These are phyloP conservation scores for Podaxis sp. DNA, from an alignment of 768 basidiomycete genomes.

Conservation along the genomic window DNA sequence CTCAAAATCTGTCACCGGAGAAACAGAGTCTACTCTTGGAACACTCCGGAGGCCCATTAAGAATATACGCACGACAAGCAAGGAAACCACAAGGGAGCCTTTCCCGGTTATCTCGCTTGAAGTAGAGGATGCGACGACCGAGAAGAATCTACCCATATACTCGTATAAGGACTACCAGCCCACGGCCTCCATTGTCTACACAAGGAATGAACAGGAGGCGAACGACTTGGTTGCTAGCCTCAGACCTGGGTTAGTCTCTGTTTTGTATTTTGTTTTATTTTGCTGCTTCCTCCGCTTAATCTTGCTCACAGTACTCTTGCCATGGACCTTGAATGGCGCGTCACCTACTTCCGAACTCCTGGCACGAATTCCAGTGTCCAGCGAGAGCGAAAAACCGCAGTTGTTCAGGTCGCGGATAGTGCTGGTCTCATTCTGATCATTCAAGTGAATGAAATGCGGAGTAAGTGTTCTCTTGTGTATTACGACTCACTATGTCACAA, in stretches of 20 bases:
- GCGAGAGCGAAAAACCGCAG: slow-evolving; percentile 21
- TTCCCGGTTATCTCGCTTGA: neutral
- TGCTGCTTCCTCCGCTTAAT: neutral
- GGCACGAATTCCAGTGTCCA: neutral
- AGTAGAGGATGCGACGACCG: neutral
- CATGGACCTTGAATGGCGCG: slow-evolving; percentile 31
- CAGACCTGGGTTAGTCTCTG: slow-evolving; percentile 17
- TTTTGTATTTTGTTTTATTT: neutral
- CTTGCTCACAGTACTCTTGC: slow-evolving; percentile 21
- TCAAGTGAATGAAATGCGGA: slow-evolving; percentile 25
- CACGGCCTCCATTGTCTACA: slow-evolving; percentile 22
- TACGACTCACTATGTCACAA: neutral
- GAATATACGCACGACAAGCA: neutral
- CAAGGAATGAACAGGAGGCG: slow-evolving; percentile 23
- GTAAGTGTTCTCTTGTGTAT: slow-evolving; percentile 17
- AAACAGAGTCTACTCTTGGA: neutral
- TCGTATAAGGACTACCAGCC: slow-evolving; percentile 26
- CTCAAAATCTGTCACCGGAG: neutral
- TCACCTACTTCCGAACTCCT: slow-evolving; percentile 13
- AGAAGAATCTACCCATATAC: slow-evolving; percentile 17
- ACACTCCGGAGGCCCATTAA: neutral
- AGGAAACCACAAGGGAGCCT: neutral
- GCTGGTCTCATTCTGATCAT: slow-evolving; percentile 27
- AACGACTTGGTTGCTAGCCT: slow-evolving; percentile 25
- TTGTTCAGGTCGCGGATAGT: slow-evolving; percentile 28